Evolutionary conservation across 108 stramenopile species (phyloP), one percentile per base, ranked within the genome.

Genomic region (Aurantiochytrium sp.): DNA sequence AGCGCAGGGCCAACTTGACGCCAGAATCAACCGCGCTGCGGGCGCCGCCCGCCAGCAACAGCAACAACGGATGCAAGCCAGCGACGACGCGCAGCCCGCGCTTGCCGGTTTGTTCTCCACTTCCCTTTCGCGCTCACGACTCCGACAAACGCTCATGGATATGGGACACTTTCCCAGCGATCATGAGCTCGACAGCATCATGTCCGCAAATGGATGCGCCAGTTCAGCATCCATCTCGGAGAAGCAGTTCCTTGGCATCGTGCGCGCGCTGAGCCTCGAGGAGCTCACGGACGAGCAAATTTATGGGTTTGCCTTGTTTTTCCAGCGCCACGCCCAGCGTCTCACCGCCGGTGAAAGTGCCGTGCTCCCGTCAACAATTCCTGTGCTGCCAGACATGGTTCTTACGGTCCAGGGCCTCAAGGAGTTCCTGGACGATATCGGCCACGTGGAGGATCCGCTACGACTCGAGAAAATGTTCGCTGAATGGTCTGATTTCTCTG

Each of bases 141-240:
- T 83, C 6, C 45, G 51, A 28, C 76, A 83, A 45, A 83, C 76
- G 45, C 51, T 83, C 49, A 83, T 83, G 76, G 76, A 83, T 45
- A 83, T 83, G 76, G 76, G 76, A 6, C 51, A 83, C 76, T 83
- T 83, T 23, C 76, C 76, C 23, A 53, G 49, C n/a, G 76, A 83
- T 4, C 6, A 6, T 6, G 76, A 83, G 76, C 76, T 83, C 18
- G 76, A 83, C 3, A 6, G 2, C 12, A 47, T 83, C 6, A n/a
- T 83, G 49, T 6, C 6, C 49, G 6, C n/a, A 6, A 53, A 12
- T 12, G 76, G 28, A 8, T 83, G 76, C 28, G 49, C n/a, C 6
- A n/a, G 3, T 6, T 47, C 45, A 0, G 43, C 19, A 6, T 12
- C 12, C 51, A 35, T 83, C 51, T 12, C 76, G 8, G 76, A 83